phyloP scores from a whole-genome alignment of 1,139 yeast genomes.

The Pichia norvegensis region DNA sequence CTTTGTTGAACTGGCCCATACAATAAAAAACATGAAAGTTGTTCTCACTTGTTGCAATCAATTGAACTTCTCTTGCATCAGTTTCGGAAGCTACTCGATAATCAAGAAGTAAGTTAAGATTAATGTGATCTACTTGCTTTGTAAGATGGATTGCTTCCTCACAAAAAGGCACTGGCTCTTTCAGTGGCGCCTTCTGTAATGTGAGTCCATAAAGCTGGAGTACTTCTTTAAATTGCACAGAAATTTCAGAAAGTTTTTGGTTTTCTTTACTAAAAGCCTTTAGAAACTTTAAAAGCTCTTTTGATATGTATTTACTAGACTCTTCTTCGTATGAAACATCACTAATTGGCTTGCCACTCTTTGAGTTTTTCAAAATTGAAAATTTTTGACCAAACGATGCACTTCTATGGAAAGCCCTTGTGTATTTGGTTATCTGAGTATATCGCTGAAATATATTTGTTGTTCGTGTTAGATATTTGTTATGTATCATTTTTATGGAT shows the following conservation, averaged over 20 bases:
- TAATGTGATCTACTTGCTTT: background rate
- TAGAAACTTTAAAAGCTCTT: slow-evolving; percentile 2
- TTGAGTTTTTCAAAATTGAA: background rate
- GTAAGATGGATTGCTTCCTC: slow-evolving; percentile 10
- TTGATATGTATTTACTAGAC: slow-evolving; percentile 7
- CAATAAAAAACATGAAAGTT: slow-evolving; percentile 5
- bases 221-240: slow-evolving; percentile 4
- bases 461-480: too few relatives aligned
- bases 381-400: background rate
- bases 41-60: slow-evolving; percentile 2
- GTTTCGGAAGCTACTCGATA: slow-evolving; percentile 2
- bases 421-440: background rate
- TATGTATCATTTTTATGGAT: too few relatives aligned
- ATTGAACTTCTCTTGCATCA: slow-evolving; percentile 10
- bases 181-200: slow-evolving; percentile 10
- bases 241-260: slow-evolving; percentile 4
- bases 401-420: background rate
- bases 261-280: slow-evolving; percentile 1
- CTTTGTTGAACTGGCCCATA: slow-evolving; percentile 9
- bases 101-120: slow-evolving; percentile 12
- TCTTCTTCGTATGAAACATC: slow-evolving; percentile 5
- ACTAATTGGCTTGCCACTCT: background rate
- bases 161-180: background rate
- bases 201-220: slow-evolving; percentile 8
- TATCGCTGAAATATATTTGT: too few relatives aligned